Base-by-base conservation (phyloP, 2,329 filamentous ascomycete genomes). In the Colletotrichum cuscutae region DNA sequence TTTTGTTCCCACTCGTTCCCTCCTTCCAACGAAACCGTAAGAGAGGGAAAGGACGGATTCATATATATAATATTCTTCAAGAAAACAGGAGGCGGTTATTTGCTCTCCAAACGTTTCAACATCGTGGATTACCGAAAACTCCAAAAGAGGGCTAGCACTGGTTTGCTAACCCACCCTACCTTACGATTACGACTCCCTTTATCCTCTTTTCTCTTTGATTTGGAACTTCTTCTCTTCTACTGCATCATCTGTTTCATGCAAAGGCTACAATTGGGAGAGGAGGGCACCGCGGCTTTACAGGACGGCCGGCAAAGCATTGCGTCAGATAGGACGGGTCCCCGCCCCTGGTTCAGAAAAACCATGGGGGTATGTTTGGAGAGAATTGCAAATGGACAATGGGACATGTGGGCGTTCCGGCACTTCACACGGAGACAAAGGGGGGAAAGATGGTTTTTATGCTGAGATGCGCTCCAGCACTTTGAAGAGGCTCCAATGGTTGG, bases 181-280 rank as follows among this genome's bases (percentile, higher is more conserved):
- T 68, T 22, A 72, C 32, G 52, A 72, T 68, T 15, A 68, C 24
- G 52, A 58, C 65, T 22, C 24, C 30, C 13, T 60, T 65, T 46
- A 13, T 35, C 12, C 13, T 37, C 5, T 19, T 13, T 28, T 2
- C n/a, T 54, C 12, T 5, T 26, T 26, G 5, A 26, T 26, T 26
- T 26, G 26, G 26, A 26, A 26, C 26, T 26, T 26, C 26, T 26
- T 37, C 37, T 24, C 24, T 37, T 32, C 32, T 24, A 24, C 19
- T 28, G 56, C 65, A 63, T 63, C 37, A 53, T 26, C 19, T 56
- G 37, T 46, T 24, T 24, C 2, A 26, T 37, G n/a, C 26, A 12
- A 12, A 9, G 9, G 4, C 42, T 30, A 63, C 30, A 58, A 58
- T 24, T 19, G 13, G 28, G 58, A 15, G 42, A 49, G 35, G 15